Evolutionary conservation across 352 stramenopile species (phyloP).

Genomic region (Phytopythium chamaehyphon): DNA sequence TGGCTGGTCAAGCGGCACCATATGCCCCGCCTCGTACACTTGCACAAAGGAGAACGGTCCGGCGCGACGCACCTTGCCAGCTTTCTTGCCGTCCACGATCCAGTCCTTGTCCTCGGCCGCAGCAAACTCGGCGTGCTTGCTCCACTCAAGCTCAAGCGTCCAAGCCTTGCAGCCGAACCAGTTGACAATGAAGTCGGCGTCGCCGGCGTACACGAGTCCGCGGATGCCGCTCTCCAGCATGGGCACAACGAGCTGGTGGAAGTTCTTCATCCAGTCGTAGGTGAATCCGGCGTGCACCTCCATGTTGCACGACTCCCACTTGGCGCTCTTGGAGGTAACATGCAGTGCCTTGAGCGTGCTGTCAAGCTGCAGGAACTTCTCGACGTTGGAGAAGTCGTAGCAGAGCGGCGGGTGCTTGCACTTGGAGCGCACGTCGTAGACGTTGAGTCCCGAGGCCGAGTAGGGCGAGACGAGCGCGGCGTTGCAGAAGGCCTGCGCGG

Average conservation of each 20-base stretch:
- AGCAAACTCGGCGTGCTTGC: conserved; percentile 49
- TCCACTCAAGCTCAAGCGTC: conserved; percentile 94
- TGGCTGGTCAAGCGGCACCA: conserved; percentile 94
- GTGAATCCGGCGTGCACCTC: conserved; percentile 92
- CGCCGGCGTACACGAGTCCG: conserved; percentile 95
- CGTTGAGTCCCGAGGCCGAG: conserved; percentile 48
- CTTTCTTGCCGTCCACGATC: conserved; percentile 54
- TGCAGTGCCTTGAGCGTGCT: conserved; percentile 86
- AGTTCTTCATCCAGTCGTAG: conserved; percentile 97
- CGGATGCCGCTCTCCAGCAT: conserved; percentile 91
- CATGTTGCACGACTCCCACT: conserved; percentile 95
- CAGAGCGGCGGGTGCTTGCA: conserved; percentile 90
- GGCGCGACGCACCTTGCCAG: conserved; percentile 53
- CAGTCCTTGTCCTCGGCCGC: conserved; percentile 52
- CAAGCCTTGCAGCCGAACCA: conserved; percentile 96
- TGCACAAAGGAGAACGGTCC: conserved; percentile 91
- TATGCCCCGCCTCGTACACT: conserved; percentile 94
- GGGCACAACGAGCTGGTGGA: conserved; percentile 85
- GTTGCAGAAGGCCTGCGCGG: conserved; percentile 90
- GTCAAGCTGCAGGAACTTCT: conserved; percentile 84
- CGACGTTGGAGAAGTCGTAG: conserved; percentile 94
- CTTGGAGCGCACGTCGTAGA: conserved; percentile 91
- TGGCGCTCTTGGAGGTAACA: conserved; percentile 69
- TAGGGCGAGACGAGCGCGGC: conserved; percentile 65
- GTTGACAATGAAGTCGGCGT: conserved; percentile 98